Evolutionary conservation across 1,284 basidiomycete species (phyloP).

Genomic region (Cystobasidiaceae sp.): DNA sequence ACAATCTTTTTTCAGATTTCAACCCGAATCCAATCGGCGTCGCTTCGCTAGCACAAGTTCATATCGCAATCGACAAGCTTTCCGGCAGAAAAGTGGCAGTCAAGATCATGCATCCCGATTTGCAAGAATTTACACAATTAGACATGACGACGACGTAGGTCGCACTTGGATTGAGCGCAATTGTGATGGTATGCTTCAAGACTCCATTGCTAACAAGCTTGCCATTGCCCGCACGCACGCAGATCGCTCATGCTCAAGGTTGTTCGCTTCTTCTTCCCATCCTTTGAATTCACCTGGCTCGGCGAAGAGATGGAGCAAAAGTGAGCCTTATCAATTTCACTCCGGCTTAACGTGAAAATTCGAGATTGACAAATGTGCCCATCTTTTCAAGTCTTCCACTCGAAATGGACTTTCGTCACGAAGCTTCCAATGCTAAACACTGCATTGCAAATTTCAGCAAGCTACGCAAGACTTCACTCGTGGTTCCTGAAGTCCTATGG

Average conservation of each 20-base stretch:
- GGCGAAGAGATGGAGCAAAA: slow-evolving; percentile 80
- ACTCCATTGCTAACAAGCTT: too few species aligned
- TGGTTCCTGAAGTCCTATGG: slow-evolving; percentile 81
- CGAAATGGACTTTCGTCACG: slow-evolving; percentile 89
- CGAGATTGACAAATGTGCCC: neutral
- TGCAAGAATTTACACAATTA: slow-evolving; percentile 88
- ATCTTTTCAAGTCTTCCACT: slow-evolving; percentile 66
- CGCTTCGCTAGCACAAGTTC: slow-evolving; percentile 89
- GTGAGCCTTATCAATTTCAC: neutral
- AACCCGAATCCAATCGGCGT: slow-evolving; percentile 88
- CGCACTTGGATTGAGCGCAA: neutral
- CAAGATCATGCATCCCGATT: slow-evolving; percentile 93
- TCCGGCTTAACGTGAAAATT: neutral
- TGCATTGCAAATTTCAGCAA: slow-evolving; percentile 66
- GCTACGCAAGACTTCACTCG: slow-evolving; percentile 66
- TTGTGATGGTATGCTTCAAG: neutral
- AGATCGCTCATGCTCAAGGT: slow-evolving; percentile 54
- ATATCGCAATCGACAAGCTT: slow-evolving; percentile 68
- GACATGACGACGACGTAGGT: slow-evolving; percentile 56
- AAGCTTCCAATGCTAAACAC: slow-evolving; percentile 75
- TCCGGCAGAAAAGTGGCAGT: slow-evolving; percentile 79
- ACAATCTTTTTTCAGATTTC: slow-evolving; percentile 62
- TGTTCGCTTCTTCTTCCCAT: slow-evolving; percentile 74
- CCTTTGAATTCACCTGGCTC: slow-evolving; percentile 93
- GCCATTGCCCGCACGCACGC: neutral